Percentiles rank a stretch among this genome's conserved stretches.
phyloP scores from a whole-genome alignment of 345 rosid genomes.

The Aegle marmelos region DNA sequence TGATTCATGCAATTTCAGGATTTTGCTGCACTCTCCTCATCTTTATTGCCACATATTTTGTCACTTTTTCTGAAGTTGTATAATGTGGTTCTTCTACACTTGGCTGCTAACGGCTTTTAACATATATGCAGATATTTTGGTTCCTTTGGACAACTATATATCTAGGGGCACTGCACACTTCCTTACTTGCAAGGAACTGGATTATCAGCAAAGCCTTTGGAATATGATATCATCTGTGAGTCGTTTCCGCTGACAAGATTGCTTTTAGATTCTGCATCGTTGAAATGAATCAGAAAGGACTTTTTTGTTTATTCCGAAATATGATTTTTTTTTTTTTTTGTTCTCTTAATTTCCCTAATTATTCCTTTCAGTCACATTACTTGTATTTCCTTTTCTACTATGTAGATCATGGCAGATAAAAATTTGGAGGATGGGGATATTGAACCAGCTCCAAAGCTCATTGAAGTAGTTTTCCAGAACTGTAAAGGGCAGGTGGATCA shows the following conservation, averaged over 20 bases:
- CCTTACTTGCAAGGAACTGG: constrained; percentile 83
- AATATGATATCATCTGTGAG: constrained; percentile 89
- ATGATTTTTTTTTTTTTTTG: not conserved
- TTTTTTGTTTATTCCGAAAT: not conserved
- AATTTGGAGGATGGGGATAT: constrained; percentile 88
- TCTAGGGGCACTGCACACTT: constrained; percentile 93
- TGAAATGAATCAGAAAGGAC: not conserved
- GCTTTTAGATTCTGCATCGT: not conserved
- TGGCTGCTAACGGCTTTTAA: constrained; percentile 11
- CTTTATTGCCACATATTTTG: not conserved
- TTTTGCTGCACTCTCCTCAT: not conserved
- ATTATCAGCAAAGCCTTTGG: constrained; percentile 97
- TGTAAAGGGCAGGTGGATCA: constrained; percentile 98
- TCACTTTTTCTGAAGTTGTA: not conserved
- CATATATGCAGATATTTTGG: constrained; percentile 72
- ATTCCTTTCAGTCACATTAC: not conserved
- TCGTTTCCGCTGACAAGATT: constrained; percentile 11
- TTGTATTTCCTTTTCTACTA: not conserved
- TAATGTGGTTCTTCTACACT: not conserved
- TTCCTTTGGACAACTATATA: constrained; percentile 94
- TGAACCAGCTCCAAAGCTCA: constrained; percentile 97
- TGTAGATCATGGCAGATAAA: constrained; percentile 76
- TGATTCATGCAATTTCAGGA: not conserved
- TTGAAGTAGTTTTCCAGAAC: constrained; percentile 95
- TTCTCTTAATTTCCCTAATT: not conserved